Evolutionary conservation across 2,329 filamentous ascomycete species (phyloP).

Genomic region (Scytalidium lignicola): DNA sequence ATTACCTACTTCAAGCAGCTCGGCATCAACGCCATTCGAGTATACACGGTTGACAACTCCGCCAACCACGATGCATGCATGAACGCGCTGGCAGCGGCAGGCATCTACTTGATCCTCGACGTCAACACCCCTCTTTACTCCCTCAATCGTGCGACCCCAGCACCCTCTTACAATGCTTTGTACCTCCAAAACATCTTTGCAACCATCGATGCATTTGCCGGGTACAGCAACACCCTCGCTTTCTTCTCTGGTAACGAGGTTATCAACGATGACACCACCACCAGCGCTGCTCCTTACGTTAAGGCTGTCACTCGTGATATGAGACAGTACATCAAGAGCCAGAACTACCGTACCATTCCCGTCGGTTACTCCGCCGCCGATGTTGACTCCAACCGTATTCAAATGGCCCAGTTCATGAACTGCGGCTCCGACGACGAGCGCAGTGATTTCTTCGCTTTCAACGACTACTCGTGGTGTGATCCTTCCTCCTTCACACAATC

Average conservation of each 20-base stretch:
- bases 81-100: conserved; percentile 58
- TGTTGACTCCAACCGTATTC: conserved; percentile 61
- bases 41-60: conserved; percentile 67
- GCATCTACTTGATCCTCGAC: conserved; percentile 69
- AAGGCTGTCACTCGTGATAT: conserved; percentile 56
- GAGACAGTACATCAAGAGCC: conserved; percentile 45
- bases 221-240: conserved; percentile 63
- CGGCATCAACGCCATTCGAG: conserved; percentile 64
- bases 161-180: conserved; percentile 60
- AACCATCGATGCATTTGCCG: conserved; percentile 62
- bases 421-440: conserved; percentile 62
- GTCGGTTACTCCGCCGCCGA: conserved; percentile 61
- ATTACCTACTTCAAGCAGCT: conserved; percentile 63
- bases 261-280: conserved; percentile 49
- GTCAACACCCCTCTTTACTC: conserved; percentile 71
- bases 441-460: conserved; percentile 62
- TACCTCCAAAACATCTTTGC: conserved; percentile 69
- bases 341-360: conserved; percentile 44
- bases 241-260: conserved; percentile 59
- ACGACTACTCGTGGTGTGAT: conserved; percentile 64
- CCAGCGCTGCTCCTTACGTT: conserved; percentile 47
- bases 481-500: conserved; percentile 52
- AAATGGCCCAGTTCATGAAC: conserved; percentile 70
- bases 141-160: conserved; percentile 56
- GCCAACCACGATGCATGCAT: conserved; percentile 63